A percentile compares a stretch with the other conserved stretches of the same genome.
These are phyloP conservation scores for Ambrosia trifida DNA, from an alignment of 129 eudicot genomes.

Conservation along the genomic window DNA sequence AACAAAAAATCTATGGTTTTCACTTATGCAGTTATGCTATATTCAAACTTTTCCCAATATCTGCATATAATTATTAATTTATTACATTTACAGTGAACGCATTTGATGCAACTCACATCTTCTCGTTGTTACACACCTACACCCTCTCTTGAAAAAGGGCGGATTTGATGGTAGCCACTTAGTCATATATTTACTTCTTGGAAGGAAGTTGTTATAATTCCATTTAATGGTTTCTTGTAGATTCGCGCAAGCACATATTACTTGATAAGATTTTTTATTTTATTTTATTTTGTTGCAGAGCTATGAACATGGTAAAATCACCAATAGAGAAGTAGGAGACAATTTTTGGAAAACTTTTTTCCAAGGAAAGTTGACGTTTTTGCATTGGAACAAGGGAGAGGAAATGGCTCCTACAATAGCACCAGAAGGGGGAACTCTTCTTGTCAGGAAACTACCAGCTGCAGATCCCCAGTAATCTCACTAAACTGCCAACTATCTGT, in stretches of 20 bases:
- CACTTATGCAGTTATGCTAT: constrained; percentile 2
- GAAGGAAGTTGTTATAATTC: constrained; percentile 17
- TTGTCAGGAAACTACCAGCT: constrained; percentile 78
- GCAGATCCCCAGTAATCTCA: constrained; percentile 66
- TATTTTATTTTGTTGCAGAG: constrained; percentile 33
- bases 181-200: not conserved
- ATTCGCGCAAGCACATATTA: not conserved
- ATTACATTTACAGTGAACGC: not conserved
- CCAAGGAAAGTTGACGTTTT: constrained; percentile 69
- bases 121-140: not conserved
- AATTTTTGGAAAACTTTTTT: constrained; percentile 49
- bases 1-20: not conserved
- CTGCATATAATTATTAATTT: not conserved
- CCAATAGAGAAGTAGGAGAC: constrained; percentile 46
- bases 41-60: not conserved
- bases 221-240: not conserved
- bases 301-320: constrained; percentile 46
- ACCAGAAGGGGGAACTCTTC: constrained; percentile 79
- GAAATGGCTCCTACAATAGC: constrained; percentile 89
- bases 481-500: not conserved
- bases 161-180: not conserved
- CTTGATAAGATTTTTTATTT: not conserved
- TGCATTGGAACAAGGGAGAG: constrained; percentile 84
- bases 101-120: constrained; percentile 6
- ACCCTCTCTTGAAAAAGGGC: not conserved